phyloP scores from a whole-genome alignment of 805 yeast species.

The Wickerhamomyces tratensis region DNA sequence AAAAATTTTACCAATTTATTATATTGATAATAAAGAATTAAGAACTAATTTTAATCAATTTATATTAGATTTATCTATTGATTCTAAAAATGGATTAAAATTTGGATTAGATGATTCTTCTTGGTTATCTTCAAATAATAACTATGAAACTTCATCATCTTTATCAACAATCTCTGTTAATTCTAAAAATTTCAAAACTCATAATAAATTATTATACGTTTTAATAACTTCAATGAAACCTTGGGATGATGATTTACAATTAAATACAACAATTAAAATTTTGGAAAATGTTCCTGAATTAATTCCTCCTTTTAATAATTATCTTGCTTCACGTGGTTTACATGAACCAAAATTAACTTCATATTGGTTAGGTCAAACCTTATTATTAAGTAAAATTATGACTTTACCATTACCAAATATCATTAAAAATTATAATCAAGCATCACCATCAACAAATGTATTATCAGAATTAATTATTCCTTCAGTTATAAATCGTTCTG shows the following conservation, averaged over 20 bases:
- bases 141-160: too few relatives aligned
- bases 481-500: slow-evolving; percentile 44
- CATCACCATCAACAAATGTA: slow-evolving; percentile 23
- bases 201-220: slow-evolving; percentile 60
- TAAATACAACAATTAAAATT: slow-evolving; percentile 41
- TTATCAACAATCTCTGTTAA: slow-evolving; percentile 40
- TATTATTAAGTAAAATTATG: slow-evolving; percentile 51
- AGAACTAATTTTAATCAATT: slow-evolving; percentile 33
- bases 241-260: slow-evolving; percentile 64
- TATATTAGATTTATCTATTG: slow-evolving; percentile 38
- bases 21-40: slow-evolving; percentile 25
- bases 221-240: slow-evolving; percentile 64
- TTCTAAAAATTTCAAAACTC: slow-evolving; percentile 42
- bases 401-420: slow-evolving; percentile 42
- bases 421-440: slow-evolving; percentile 17
- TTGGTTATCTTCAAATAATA: slow-evolving; percentile 31
- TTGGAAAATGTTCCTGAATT: slow-evolving; percentile 56
- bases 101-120: slow-evolving; percentile 33
- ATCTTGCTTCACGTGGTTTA: slow-evolving; percentile 52
- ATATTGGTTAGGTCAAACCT: slow-evolving; percentile 73
- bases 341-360: slow-evolving; percentile 75
- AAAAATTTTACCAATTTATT: slow-evolving; percentile 44
- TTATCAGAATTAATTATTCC: slow-evolving; percentile 57
- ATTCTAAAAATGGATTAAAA: slow-evolving; percentile 35
- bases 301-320: slow-evolving; percentile 57